phyloP scores from a whole-genome alignment of 805 yeast genomes.

The Candida taoyuanica region DNA sequence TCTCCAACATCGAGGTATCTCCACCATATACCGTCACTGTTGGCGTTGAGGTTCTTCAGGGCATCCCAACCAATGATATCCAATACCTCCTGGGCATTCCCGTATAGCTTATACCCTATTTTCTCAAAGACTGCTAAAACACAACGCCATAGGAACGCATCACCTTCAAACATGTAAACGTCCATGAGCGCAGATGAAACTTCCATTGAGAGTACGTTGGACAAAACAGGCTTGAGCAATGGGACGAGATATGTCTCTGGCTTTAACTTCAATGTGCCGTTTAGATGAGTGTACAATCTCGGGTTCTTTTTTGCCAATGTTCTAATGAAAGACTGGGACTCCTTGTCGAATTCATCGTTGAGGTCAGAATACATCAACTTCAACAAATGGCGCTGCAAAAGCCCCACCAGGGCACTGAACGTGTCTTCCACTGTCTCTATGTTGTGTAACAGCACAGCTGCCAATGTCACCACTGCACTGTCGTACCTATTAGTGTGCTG shows the following conservation, averaged over 20 bases:
- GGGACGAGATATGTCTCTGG: conserved; percentile 41
- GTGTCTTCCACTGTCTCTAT: conserved; percentile 33
- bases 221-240: conserved; percentile 41
- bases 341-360: conserved; percentile 31
- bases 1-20: conserved; percentile 46
- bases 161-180: conserved; percentile 58
- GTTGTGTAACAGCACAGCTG: conserved; percentile 38
- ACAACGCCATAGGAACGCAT: conserved; percentile 46
- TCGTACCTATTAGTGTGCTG: conserved; percentile 28
- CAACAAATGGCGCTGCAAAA: conserved; percentile 33
- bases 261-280: conserved; percentile 32
- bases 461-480: conserved; percentile 34
- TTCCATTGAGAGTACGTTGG: conserved; percentile 43
- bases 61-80: conserved; percentile 35
- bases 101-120: conserved; percentile 49
- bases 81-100: conserved; percentile 43
- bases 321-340: conserved; percentile 42
- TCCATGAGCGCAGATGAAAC: conserved; percentile 49
- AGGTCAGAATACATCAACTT: conserved; percentile 29
- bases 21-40: conserved; percentile 12
- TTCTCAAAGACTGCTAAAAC: conserved; percentile 48
- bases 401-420: conserved; percentile 36
- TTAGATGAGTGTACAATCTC: conserved; percentile 46
- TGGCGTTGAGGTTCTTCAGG: conserved; percentile 23
- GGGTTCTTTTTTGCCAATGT: conserved; percentile 42